A percentile compares a stretch with the other conserved stretches of the same genome.
Evolutionary conservation across 768 basidiomycete species (phyloP).

Genomic region (Mrakia blollopis): DNA sequence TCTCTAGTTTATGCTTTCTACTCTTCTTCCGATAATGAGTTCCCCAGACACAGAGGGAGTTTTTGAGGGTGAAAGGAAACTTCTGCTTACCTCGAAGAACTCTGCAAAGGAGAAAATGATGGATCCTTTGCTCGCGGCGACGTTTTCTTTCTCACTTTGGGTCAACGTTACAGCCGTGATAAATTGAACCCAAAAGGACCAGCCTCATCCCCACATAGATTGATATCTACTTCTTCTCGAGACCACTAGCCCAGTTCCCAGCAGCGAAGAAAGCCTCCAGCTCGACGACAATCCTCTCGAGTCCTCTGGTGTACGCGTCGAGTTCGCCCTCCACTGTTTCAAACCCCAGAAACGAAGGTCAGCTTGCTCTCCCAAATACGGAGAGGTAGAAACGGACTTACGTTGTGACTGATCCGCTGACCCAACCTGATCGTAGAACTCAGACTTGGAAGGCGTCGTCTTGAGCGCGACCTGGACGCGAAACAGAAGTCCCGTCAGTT

Average conservation of each 20-base stretch:
- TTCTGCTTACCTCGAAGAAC: no score
- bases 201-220: no score
- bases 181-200: no score
- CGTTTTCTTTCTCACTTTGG: no score
- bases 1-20: background rate
- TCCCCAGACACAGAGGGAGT: no score
- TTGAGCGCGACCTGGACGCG: background rate
- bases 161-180: no score
- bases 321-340: background rate
- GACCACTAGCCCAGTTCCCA: background rate
- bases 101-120: no score
- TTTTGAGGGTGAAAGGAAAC: no score
- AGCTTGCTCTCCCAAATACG: no score
- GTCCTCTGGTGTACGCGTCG: background rate
- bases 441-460: background rate
- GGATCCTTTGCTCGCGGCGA: no score
- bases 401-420: background rate
- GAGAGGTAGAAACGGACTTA: background rate
- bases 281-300: background rate
- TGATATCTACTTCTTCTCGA: background rate
- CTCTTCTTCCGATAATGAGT: no score
- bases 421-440: background rate
- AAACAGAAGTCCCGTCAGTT: background rate
- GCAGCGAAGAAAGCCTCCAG: background rate
- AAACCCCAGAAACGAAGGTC: background rate